Evolutionary conservation across 163 green algal genomes (phyloP).

Genomic region (Picocystis sp.): DNA sequence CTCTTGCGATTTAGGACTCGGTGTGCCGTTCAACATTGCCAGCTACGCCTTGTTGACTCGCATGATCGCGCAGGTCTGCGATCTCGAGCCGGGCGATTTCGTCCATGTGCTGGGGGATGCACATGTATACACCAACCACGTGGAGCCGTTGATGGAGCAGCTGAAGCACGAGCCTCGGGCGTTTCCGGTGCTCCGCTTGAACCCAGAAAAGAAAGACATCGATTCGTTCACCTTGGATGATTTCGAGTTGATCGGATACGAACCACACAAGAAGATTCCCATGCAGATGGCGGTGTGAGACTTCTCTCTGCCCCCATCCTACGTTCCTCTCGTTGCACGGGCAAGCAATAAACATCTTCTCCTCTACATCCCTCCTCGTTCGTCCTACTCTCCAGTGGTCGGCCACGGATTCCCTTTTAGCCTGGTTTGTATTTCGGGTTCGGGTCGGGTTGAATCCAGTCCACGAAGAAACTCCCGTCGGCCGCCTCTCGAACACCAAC

Average conservation of each 20-base stretch:
- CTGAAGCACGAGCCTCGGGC: slow-evolving; percentile 61
- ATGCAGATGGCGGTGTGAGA: slow-evolving; percentile 97
- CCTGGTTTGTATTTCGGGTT: too few species aligned
- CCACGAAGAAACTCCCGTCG: too few species aligned
- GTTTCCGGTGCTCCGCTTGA: slow-evolving; percentile 57
- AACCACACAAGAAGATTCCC: slow-evolving; percentile 81
- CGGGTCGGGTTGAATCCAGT: too few species aligned
- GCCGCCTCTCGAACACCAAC: too few species aligned
- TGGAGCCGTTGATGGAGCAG: slow-evolving; percentile 87
- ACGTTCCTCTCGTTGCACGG: not conserved
- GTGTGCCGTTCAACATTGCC: slow-evolving; percentile 99
- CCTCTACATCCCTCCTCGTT: too few species aligned
- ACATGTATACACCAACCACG: slow-evolving; percentile 95
- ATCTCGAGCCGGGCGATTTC: slow-evolving; percentile 74
- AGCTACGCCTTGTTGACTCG: slow-evolving; percentile 86
- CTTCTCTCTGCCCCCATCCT: not conserved
- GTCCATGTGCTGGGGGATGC: slow-evolving; percentile 89
- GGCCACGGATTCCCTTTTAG: too few species aligned
- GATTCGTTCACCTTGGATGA: slow-evolving; percentile 76
- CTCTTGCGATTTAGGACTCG: slow-evolving; percentile 86
- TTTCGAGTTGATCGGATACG: slow-evolving; percentile 77
- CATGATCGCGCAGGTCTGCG: slow-evolving; percentile 83
- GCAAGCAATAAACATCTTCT: too few species aligned
- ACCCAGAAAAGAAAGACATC: slow-evolving; percentile 73
- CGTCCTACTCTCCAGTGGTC: too few species aligned